Evolutionary conservation across 345 rosid genomes (phyloP), one percentile per base, ranked within the genome.

Genomic region (Salix dunnii): DNA sequence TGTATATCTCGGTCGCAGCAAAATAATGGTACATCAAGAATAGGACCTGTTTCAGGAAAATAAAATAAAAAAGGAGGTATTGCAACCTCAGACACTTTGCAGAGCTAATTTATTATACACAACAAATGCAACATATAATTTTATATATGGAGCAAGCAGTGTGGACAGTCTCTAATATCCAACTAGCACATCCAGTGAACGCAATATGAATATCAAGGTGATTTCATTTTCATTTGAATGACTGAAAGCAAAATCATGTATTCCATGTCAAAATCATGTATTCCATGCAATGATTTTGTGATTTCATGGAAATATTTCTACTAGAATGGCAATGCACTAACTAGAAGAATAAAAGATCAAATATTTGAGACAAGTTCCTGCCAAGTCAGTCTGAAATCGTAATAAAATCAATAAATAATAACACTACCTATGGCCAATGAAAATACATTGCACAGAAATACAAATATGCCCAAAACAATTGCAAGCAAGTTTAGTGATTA

Each of bases 21-120:
- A 96, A 96, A 89, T 96, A 96, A 86, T 96, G 99, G 75, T 92
- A 96, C 92, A 96, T 89, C 78, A 96, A 86, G 87, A 96, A 96
- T 67, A 96, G 83, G 85, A 96, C 98, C 99, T 96, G 90, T 79
- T 69, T 71, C 51, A 70, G 51, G 43, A 68, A 5, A 43, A 7
- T 68, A 71, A 38, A 72, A 25, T 11, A 64, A 23, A 73, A 67
- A 63, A 33, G 28, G 63, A 73, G 53, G 75, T 42, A 76, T 70
- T 60, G 27, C 49, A 60, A 80, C 69, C 25, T 14, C 10, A 23
- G n/a, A 27, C 73, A 61, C 21, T 35, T 61, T 60, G 68, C 21
- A 43, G 62, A 60, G 72, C 10, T 48, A 35, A 36, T 74, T 33
- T 63, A 35, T 18, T 58, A 69, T 42, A 14, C 60, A 61, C 17